Evolutionary conservation across 495 filamentous ascomycete species (phyloP), one percentile per base, ranked within the genome.

Genomic region (Xylaria bambusicola): DNA sequence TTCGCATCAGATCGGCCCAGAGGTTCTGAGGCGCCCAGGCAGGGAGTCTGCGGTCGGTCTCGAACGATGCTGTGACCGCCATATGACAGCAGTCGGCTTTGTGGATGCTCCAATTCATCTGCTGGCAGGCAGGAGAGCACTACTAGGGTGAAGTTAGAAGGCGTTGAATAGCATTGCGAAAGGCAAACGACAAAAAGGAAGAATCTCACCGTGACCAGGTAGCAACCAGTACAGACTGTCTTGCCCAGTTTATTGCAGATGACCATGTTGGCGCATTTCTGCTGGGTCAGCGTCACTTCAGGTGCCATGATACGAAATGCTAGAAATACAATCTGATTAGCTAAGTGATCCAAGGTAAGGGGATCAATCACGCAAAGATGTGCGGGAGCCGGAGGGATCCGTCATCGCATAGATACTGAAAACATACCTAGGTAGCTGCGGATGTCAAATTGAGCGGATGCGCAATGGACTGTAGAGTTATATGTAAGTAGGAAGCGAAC

Each of bases 1-100:
- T 56, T n/a, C n/a, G n/a, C 13, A 36, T 18, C 18, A 56, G 7
- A 6, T 46, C 53, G 6, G 20, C 18, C 6, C 47, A 44, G 20
- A 56, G 41, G 4, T 9, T 56, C 10, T n/a, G 15, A 10, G 53
- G 52, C 12, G 53, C 53, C 53, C 53, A 56, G 3, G 13, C 23
- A 6, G 53, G 53, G 17, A 56, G 7, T 36, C 53, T 21, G 3
- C 36, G n/a, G 8, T 56, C 44, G 7, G 17, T 35, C 10, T 56
- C 51, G 24, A 53, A 53, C 10, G 23, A 8, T 40, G 51, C 36
- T 12, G 5, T 29, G 1, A 5, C 2, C 13, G 15, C 6, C 2
- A 3, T 0, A 2, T 20, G 13, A 1, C 6, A 20, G n/a, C 51
- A 53, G 21, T 1, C 5, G 9, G 3, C 2, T 9, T 35, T 17